Conservation (phyloP, 2,329 filamentous ascomycete genomes). For the Claviceps fusiformis region DNA sequence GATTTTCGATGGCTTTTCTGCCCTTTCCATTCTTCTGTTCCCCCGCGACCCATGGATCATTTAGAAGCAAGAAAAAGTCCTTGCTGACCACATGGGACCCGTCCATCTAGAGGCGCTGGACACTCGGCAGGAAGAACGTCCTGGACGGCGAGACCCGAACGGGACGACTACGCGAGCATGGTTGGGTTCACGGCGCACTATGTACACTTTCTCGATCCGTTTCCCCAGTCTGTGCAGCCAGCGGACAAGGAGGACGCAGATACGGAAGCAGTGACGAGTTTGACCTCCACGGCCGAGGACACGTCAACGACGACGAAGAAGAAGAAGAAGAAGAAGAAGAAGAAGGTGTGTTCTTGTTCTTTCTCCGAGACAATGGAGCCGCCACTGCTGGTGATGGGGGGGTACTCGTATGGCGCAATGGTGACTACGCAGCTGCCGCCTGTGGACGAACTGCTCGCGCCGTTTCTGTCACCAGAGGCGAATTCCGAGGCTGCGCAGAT, state of each 20-base stretch:
- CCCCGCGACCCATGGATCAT: too few relatives aligned
- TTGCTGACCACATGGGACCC: not conserved
- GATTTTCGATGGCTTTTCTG: not conserved
- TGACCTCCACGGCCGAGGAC: not conserved
- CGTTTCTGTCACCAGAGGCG: conserved; percentile 39
- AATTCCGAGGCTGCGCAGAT: conserved; percentile 55
- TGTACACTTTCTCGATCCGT: conserved; percentile 42
- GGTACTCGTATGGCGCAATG: conserved; percentile 86
- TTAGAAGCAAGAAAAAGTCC: not conserved
- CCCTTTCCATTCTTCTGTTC: not conserved
- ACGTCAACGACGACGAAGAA: not conserved
- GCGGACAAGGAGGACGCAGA: not conserved
- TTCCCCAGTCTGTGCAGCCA: conserved; percentile 4
- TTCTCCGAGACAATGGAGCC: conserved; percentile 2
- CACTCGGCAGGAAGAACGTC: conserved; percentile 65
- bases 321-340: not conserved
- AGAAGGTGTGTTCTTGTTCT: not conserved
- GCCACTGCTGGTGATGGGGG: conserved; percentile 47
- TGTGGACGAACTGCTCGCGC: conserved; percentile 41
- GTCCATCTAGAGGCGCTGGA: conserved; percentile 52
- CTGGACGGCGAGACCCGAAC: conserved; percentile 74
- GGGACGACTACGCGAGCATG: conserved; percentile 69
- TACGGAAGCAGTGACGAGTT: not conserved
- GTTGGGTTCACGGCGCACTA: conserved; percentile 71
- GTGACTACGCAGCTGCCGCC: conserved; percentile 62